Conservation (phyloP, 2,329 filamentous ascomycete species). For the Fusarium sulawesiense region DNA sequence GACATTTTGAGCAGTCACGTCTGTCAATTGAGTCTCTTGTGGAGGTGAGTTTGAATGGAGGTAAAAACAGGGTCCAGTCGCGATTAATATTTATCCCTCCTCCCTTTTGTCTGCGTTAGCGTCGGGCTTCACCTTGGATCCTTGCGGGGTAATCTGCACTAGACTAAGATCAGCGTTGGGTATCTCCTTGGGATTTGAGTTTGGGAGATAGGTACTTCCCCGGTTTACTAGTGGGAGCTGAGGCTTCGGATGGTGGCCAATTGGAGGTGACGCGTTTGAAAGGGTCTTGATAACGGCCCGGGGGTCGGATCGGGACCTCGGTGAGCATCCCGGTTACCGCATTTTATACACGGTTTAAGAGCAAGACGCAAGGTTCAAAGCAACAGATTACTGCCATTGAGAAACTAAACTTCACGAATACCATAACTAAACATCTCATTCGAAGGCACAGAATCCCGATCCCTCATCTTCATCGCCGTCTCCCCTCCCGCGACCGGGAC, state of each 20-base stretch:
- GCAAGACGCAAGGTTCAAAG: too few species aligned
- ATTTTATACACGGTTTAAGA: too few species aligned
- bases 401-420: conserved; percentile 30
- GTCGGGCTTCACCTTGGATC: background rate
- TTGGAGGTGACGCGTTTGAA: background rate
- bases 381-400: background rate
- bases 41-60: background rate
- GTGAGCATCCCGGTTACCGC: background rate
- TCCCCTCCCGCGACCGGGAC: conserved; percentile 50
- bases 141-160: conserved; percentile 19
- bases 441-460: conserved; percentile 47
- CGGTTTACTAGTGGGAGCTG: too few species aligned
- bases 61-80: background rate
- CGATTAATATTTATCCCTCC: background rate
- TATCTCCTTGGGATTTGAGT: background rate
- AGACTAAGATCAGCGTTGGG: conserved; percentile 4
- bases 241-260: background rate
- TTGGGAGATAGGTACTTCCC: background rate
- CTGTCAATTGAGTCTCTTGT: too few species aligned
- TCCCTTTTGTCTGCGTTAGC: conserved; percentile 5
- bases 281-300: background rate
- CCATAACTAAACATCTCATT: conserved; percentile 49
- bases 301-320: background rate
- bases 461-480: conserved; percentile 49
- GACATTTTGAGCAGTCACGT: background rate